Evolutionary conservation across 768 basidiomycete genomes (phyloP).

Genomic region (Leccinum boreale): DNA sequence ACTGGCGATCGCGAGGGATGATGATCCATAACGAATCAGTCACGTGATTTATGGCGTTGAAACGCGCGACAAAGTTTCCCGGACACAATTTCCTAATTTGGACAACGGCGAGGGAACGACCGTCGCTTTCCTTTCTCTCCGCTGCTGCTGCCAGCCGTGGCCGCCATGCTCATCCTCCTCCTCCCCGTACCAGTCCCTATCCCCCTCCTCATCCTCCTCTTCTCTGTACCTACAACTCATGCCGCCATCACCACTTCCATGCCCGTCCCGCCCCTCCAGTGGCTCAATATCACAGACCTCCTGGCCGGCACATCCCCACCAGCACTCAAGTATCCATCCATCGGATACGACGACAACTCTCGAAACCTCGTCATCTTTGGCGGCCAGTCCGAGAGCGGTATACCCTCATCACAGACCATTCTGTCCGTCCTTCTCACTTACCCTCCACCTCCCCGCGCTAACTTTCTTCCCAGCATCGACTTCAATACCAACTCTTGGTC

Average conservation of each 20-base stretch:
- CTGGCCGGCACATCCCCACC: constrained; percentile 53
- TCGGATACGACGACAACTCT: constrained; percentile 51
- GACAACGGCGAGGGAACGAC: constrained; percentile 7
- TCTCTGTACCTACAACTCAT: constrained; percentile 10
- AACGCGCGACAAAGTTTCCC: not conserved
- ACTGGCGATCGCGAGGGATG: not conserved
- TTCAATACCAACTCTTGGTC: constrained; percentile 62
- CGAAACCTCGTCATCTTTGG: constrained; percentile 71
- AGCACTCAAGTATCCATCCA: constrained; percentile 67
- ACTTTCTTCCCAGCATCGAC: constrained; percentile 47
- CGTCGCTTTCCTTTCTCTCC: constrained; percentile 19
- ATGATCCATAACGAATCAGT: constrained; percentile 6
- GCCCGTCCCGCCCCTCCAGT: constrained; percentile 43
- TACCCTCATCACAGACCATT: constrained; percentile 62
- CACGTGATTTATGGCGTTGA: not conserved
- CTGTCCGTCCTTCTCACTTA: constrained; percentile 43
- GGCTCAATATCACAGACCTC: constrained; percentile 66
- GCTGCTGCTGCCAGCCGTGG: not conserved
- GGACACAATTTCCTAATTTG: constrained; percentile 5
- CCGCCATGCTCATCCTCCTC: not conserved
- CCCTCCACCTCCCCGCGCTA: not conserved
- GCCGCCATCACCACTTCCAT: constrained; percentile 46
- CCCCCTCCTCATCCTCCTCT: constrained; percentile 6
- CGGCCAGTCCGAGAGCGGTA: constrained; percentile 64
- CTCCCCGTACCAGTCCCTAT: not conserved